Conservation (phyloP, 2,329 filamentous ascomycete species). For the Aspergillus proliferans region DNA sequence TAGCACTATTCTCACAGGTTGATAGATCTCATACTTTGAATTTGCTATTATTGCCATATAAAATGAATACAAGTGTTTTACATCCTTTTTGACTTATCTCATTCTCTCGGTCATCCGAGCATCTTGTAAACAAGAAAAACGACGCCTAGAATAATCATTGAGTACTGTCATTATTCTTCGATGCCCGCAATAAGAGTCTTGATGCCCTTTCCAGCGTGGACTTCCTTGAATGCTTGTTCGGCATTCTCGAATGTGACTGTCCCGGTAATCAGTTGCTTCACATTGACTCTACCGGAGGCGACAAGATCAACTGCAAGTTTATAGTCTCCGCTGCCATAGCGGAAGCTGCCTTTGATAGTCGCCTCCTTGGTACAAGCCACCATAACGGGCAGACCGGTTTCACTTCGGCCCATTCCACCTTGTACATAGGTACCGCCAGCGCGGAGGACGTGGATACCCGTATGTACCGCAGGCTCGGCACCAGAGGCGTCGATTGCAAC, state of each 20-base stretch:
- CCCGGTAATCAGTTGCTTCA: slow-evolving; percentile 72
- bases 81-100: slow-evolving; percentile 2
- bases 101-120: no score
- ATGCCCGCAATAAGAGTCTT: slow-evolving; percentile 42
- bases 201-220: slow-evolving; percentile 67
- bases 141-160: not conserved
- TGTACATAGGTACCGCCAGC: slow-evolving; percentile 73
- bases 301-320: slow-evolving; percentile 74
- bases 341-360: slow-evolving; percentile 78
- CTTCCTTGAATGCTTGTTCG: slow-evolving; percentile 78
- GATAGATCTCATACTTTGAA: no score
- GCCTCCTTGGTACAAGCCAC: slow-evolving; percentile 84
- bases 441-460: slow-evolving; percentile 63
- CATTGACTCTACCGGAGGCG: slow-evolving; percentile 60
- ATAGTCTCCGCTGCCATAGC: slow-evolving; percentile 85
- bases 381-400: slow-evolving; percentile 90
- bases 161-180: slow-evolving; percentile 12
- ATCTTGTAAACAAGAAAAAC: no score
- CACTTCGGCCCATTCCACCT: slow-evolving; percentile 80
- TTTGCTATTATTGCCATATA: not conserved
- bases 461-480: slow-evolving; percentile 71
- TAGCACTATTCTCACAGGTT: not conserved
- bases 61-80: not conserved
- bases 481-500: slow-evolving; percentile 75
- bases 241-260: slow-evolving; percentile 75